Conservation (phyloP, 208 protist genomes). For the Leishmania aethiopica region DNA sequence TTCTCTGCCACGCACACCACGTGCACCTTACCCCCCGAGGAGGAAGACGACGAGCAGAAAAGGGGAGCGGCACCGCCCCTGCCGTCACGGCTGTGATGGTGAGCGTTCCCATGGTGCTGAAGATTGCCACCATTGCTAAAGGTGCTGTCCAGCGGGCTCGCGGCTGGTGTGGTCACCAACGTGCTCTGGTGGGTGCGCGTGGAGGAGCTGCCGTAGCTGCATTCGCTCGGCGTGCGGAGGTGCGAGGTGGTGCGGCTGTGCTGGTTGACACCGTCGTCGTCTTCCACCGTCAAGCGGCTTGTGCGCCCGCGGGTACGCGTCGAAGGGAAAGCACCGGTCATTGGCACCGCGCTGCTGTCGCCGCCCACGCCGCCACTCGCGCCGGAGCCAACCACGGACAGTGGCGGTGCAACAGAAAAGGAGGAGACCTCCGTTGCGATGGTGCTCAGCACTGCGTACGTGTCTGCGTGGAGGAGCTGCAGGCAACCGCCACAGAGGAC, state of each 20-base stretch:
- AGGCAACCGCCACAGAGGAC: conserved; percentile 58
- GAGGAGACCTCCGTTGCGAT: conserved; percentile 20
- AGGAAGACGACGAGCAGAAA: not conserved
- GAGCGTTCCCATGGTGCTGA: not conserved
- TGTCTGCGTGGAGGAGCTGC: conserved; percentile 29
- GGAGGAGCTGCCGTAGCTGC: conserved; percentile 13
- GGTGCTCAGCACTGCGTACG: conserved; percentile 25
- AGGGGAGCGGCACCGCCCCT: not conserved
- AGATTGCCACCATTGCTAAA: not conserved
- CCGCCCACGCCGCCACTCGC: not conserved
- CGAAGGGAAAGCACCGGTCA: not conserved
- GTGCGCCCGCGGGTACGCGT: not conserved
- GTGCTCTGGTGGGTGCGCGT: conserved; percentile 14
- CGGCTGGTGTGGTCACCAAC: not conserved
- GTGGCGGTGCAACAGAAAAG: conserved; percentile 28
- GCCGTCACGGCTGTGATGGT: not conserved
- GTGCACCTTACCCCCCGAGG: conserved; percentile 1
- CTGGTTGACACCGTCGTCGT: conserved; percentile 1
- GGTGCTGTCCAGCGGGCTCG: not conserved
- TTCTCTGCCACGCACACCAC: conserved; percentile 33
- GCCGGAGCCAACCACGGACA: not conserved
- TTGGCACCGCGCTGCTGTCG: not conserved
- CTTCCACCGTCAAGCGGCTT: not conserved
- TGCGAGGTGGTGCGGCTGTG: conserved; percentile 20
- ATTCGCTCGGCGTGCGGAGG: conserved; percentile 25